Base-by-base conservation (phyloP, 805 yeast genomes). In the Candida endomychidarum region DNA sequence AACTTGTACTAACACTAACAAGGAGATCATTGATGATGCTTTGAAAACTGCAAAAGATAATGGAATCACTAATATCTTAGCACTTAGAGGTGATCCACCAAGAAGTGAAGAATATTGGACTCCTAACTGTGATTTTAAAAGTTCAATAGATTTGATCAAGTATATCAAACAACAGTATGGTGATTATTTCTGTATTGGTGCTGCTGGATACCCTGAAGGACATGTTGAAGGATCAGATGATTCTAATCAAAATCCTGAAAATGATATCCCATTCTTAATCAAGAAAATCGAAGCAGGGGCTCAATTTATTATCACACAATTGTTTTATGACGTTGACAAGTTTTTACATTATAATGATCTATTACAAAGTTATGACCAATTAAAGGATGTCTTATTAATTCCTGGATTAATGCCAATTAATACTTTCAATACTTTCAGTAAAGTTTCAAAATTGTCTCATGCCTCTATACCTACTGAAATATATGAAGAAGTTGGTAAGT, bases 201-300 rank as follows among this genome's bases (percentile, higher is more conserved):
- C 91, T 11, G 99, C 99, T 2, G 97, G 95, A 1, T 91, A 91
- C 60, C 96, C 99, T 7, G 99, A 91, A 58, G 99, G 99, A 14
- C 97, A 91, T 63, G 89, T 87, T 24, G 96, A 90, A 51, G 91
- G 95, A 10, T 74, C 88, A 1, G 86, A 82, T 50, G 72, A 65
- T 33, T 62, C 78, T 7, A 72, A 71, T 24, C 96, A 89, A 58
- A 76, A 79, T 52, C 80, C 83, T 1, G 57, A 58, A 16, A 74
- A 74, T 34, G 99, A 91, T 60, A 54, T 91, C 34, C 91, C 93
- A 5, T 88, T 62, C 56, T 72, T 93, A 61, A 77, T 80, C 36
- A 95, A 87, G 50, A 93, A 93, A 60, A 75, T 91, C 17, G 75
- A 81, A 42, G 97, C 98, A 1, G 99, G 99, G 31, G 99, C 98